These are phyloP conservation scores for Acrocalymma vagum DNA, from an alignment of 2,329 filamentous ascomycete genomes.

Conservation along the genomic window DNA sequence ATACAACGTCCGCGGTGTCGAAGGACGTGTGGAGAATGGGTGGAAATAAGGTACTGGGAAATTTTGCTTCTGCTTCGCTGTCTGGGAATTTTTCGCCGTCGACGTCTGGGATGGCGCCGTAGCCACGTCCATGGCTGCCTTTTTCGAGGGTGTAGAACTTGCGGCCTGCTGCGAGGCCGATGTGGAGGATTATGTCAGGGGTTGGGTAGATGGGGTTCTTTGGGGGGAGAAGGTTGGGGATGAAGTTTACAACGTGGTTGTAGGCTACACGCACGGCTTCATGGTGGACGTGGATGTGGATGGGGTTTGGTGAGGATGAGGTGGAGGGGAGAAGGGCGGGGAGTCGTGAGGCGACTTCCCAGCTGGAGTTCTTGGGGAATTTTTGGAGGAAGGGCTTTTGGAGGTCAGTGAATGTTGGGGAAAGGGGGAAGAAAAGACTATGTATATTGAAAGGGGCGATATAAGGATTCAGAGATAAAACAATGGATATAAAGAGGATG, in stretches of 20 bases:
- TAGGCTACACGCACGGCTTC: constrained; percentile 47
- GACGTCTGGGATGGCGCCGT: constrained; percentile 42
- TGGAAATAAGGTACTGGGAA: constrained; percentile 28
- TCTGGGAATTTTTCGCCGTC: constrained; percentile 38
- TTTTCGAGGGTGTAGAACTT: constrained; percentile 46
- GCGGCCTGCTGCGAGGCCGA: constrained; percentile 47
- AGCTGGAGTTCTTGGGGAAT: constrained; percentile 45
- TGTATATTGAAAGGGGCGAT: too few relatives aligned
- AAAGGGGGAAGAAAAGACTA: not conserved
- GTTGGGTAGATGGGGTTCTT: constrained; percentile 21
- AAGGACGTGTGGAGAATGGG: constrained; percentile 37
- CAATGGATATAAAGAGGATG: too few relatives aligned
- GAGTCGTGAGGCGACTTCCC: constrained; percentile 47
- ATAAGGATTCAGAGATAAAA: not conserved
- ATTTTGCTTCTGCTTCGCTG: constrained; percentile 20
- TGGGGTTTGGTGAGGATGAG: constrained; percentile 25
- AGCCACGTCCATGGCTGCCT: constrained; percentile 37
- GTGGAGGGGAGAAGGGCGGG: constrained; percentile 42
- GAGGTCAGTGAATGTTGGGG: constrained; percentile 13
- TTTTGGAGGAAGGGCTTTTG: constrained; percentile 42
- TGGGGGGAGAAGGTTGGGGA: constrained; percentile 39
- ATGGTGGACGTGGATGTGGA: constrained; percentile 45
- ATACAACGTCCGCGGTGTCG: constrained; percentile 39
- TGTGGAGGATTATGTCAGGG: constrained; percentile 46
- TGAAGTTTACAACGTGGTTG: constrained; percentile 29